Conservation (phyloP, 169 alveolate species). For the Plasmodium cynomolgi region DNA sequence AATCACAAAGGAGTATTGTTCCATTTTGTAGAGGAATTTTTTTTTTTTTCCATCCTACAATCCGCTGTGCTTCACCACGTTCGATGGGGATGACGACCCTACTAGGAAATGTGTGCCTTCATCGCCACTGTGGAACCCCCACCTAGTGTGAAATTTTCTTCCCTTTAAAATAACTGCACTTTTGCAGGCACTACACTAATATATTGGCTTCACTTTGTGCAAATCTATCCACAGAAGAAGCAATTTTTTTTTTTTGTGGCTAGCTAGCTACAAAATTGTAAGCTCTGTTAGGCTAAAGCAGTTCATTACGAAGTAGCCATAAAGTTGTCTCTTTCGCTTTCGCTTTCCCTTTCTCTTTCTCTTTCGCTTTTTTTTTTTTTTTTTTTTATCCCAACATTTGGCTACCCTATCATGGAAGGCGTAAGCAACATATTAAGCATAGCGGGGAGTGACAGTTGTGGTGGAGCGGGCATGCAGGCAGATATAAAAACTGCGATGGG, state of each 20-base stretch:
- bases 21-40: not conserved
- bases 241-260: not conserved
- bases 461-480: conserved; percentile 60
- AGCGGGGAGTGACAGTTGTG: conserved; percentile 68
- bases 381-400: not conserved
- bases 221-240: not conserved
- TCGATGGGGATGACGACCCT: not conserved
- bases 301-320: not conserved
- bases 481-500: conserved; percentile 60
- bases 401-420: conserved; percentile 17
- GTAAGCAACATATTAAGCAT: conserved; percentile 39
- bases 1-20: not conserved
- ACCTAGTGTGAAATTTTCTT: not conserved
- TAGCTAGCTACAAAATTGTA: not conserved
- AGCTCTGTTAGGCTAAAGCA: not conserved
- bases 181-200: not conserved
- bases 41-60: not conserved
- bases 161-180: not conserved
- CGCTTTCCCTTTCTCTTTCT: not conserved
- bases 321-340: not conserved
- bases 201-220: not conserved
- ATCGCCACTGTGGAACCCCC: not conserved
- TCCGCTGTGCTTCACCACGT: not conserved
- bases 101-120: not conserved
- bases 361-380: not conserved